These are phyloP conservation scores for Termitomyces sp. DNA, from an alignment of 768 basidiomycete species.

Conservation along the genomic window DNA sequence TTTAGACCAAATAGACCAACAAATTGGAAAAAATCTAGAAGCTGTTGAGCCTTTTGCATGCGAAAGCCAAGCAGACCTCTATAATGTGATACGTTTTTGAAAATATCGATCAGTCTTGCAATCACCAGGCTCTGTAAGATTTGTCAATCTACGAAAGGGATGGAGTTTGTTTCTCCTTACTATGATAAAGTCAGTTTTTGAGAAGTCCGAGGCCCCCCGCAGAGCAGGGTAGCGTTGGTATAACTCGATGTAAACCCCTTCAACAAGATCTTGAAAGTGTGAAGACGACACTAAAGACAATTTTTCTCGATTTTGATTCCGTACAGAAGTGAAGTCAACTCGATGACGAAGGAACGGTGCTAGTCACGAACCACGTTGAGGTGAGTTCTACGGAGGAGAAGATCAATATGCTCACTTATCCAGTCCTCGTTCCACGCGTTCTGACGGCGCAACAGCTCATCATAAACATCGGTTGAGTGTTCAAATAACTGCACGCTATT, in stretches of 20 bases:
- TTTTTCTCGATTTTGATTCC: not conserved
- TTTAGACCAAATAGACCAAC: not conserved
- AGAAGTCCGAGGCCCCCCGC: not conserved
- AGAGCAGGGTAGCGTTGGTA: not conserved
- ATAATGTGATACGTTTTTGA: constrained; percentile 1
- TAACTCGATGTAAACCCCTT: not conserved
- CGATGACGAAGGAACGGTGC: not conserved
- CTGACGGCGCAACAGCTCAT: not conserved
- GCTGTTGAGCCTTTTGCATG: not conserved
- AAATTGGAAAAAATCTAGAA: constrained; percentile 10
- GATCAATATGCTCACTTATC: not conserved
- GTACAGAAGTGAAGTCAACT: not conserved
- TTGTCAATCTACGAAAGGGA: not conserved
- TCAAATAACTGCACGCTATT: not conserved
- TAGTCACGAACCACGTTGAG: not conserved
- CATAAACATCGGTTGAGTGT: not conserved
- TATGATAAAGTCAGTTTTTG: not conserved
- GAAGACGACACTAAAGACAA: not conserved
- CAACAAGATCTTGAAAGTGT: not conserved
- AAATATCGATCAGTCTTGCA: not conserved
- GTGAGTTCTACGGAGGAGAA: not conserved
- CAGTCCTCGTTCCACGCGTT: not conserved
- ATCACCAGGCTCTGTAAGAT: not conserved
- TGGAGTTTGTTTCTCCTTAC: not conserved
- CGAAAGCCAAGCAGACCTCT: not conserved